Evolutionary conservation across 805 yeast genomes (phyloP), one percentile per base, ranked within the genome.

Genomic region (Spathaspora girioi): DNA sequence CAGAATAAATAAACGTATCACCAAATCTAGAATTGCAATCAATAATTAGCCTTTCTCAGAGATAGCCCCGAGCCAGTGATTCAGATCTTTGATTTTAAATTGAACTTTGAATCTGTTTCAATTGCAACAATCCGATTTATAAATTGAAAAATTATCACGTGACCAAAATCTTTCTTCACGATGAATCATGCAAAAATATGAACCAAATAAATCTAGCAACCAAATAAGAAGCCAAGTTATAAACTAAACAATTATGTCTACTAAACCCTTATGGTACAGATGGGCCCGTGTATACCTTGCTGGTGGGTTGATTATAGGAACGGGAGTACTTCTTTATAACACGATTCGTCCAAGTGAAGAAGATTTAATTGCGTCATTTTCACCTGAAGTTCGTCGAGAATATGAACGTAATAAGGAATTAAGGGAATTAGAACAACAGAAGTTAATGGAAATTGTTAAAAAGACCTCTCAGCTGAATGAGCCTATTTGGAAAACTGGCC

Each of bases 261-360:
- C 59, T 38, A 66, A 58, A 54, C 81, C 83, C 12, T 68, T 81
- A 50, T 80, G 83, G 83, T 70, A 71, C 53, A 78, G 83, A 53
- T 82, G 87, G 87, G 71, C 79, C 3, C 74, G 80, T 54, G 84
- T 82, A 10, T 75, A 76, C 58, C 74, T 77, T 26, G 75, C 75
- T 11, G 91, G 96, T 9, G 81, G 80, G n/a, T 78, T 82, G 17
- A 81, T 90, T 17, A 73, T 89, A 2, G 89, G 86, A 5, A 60
- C 82, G 0, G 98, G 97, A n/a, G 80, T 84, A 0, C 57, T 88
- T 5, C 71, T 87, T 15, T 86, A 70, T 70, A 86, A 84, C 56
- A 87, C 81, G 66, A 82, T 92, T 0, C 84, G 90, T 0, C 98
- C 98, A 2, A 80, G 92, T 1, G 96, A 89, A 57, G 96, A 90